A percentile compares a stretch with the other conserved stretches of the same genome.
phyloP scores from a whole-genome alignment of 305 asterid genomes.

The Solanum aculeatissimum region DNA sequence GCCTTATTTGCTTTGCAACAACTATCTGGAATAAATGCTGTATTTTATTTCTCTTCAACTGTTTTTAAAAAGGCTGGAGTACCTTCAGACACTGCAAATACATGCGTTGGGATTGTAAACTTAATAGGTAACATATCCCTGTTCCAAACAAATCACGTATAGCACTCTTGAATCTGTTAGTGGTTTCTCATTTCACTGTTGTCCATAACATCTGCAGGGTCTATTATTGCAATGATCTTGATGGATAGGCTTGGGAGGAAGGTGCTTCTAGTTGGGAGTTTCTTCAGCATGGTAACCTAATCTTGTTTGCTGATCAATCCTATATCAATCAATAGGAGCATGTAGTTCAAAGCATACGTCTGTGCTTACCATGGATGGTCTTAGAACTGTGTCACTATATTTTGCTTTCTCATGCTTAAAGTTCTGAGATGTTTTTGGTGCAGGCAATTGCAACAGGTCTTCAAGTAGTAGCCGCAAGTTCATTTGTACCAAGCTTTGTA shows the following conservation, averaged over 20 bases:
- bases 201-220: slow-evolving; percentile 38
- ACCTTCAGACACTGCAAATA: slow-evolving; percentile 71
- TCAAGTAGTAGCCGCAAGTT: slow-evolving; percentile 62
- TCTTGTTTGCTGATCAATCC: slow-evolving; percentile 9
- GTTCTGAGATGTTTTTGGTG: slow-evolving; percentile 13
- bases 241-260: slow-evolving; percentile 93
- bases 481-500: slow-evolving; percentile 23
- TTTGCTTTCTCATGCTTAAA: neutral
- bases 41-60: slow-evolving; percentile 88
- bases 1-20: slow-evolving; percentile 80
- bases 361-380: neutral
- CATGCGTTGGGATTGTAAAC: slow-evolving; percentile 66
- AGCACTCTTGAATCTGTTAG: neutral
- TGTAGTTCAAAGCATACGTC: neutral
- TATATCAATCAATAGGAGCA: neutral
- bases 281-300: slow-evolving; percentile 85
- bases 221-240: slow-evolving; percentile 71
- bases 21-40: slow-evolving; percentile 92
- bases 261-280: slow-evolving; percentile 79
- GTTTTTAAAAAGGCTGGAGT: slow-evolving; percentile 83
- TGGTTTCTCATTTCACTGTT: neutral
- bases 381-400: neutral
- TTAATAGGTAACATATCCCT: slow-evolving; percentile 40
- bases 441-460: slow-evolving; percentile 70
- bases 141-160: neutral